Evolutionary conservation across 768 basidiomycete species (phyloP), one percentile per base, ranked within the genome.

Genomic region (Hygrophoropsis aurantiaca): DNA sequence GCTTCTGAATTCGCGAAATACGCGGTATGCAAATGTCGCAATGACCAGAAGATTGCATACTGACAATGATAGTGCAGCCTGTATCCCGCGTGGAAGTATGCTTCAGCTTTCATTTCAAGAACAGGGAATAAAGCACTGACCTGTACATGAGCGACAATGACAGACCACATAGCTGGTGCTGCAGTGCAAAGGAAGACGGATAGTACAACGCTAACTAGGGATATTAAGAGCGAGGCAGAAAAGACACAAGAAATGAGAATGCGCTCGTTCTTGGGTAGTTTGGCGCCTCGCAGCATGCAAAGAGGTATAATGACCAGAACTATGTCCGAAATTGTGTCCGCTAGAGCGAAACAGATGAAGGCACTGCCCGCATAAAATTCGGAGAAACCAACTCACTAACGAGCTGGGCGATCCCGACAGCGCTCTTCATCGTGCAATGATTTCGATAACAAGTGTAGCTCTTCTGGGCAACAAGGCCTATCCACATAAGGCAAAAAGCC

Each of bases 81-180:
- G 27, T 13, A 30, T 7, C 27, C 27, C 27, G 7, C 27, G 7
- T n/a, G n/a, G n/a, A 13, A 30, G 27, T 6, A 30, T 30, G 13
- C 13, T 6, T 30, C 27, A 30, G 27, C 7, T 13, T 30, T 6
- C 7, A 30, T 13, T 30, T 30, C 27, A 13, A 6, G 27, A 6
- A 13, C 7, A 30, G 13, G 27, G 27, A 6, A 30, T 7, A 13
- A 6, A 30, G 6, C 7, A 32, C 63, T 54, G 23, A 51, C 62
- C 47, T 57, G 58, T 39, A 55, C 50, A 10, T 66, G 61, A 0
- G 32, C 54, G 7, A 64, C 49, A 35, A 66, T 33, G 23, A 57
- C 24, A 11, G 34, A 51, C 2, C 44, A 53, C 0, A 2, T 27
- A 2, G 50, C 49, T 0, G 3, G 3, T 10, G 21, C 34, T 11